These are phyloP conservation scores for Plenodomus tracheiphilus DNA, from an alignment of 2,329 filamentous ascomycete genomes.

Conservation along the genomic window DNA sequence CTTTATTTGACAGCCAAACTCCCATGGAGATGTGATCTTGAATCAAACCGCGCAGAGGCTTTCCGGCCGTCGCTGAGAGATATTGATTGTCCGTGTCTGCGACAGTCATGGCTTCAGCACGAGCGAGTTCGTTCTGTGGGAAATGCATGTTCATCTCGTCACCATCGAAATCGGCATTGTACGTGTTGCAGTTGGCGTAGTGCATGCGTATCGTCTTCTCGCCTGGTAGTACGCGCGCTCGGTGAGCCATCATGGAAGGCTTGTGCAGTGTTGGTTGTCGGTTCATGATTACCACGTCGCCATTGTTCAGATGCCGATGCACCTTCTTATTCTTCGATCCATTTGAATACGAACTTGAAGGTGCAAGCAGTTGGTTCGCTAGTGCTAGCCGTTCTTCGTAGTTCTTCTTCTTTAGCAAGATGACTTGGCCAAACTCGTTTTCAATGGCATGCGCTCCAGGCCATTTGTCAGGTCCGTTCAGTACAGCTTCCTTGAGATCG, in stretches of 20 bases:
- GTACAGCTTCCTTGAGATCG: conserved; percentile 92
- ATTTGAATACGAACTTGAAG: conserved; percentile 72
- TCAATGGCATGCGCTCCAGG: conserved; percentile 93
- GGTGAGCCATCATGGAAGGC: conserved; percentile 98
- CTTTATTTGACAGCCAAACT: conserved; percentile 85
- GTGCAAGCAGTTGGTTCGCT: conserved; percentile 89
- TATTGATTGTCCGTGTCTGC: conserved; percentile 98
- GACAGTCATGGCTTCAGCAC: conserved; percentile 88
- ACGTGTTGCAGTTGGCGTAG: conserved; percentile 99
- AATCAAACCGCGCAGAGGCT: conserved; percentile 91
- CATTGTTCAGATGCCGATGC: conserved; percentile 91
- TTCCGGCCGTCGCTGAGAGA: conserved; percentile 88
- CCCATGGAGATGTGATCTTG: conserved; percentile 98
- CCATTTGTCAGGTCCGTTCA: conserved; percentile 92
- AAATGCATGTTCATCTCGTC: conserved; percentile 99
- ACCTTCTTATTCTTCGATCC: conserved; percentile 92
- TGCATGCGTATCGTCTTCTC: conserved; percentile 99
- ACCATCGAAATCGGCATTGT: conserved; percentile 98
- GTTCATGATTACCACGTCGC: conserved; percentile 98
- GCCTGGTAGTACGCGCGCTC: conserved; percentile 85
- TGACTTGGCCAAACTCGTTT: conserved; percentile 90
- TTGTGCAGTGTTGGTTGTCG: conserved; percentile 97
- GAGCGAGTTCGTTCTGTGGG: conserved; percentile 92
- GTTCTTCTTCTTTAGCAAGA: conserved; percentile 85
- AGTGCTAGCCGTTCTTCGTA: conserved; percentile 84